Evolutionary conservation across 352 stramenopile species (phyloP).

Genomic region (Globisporangium takayamanum): DNA sequence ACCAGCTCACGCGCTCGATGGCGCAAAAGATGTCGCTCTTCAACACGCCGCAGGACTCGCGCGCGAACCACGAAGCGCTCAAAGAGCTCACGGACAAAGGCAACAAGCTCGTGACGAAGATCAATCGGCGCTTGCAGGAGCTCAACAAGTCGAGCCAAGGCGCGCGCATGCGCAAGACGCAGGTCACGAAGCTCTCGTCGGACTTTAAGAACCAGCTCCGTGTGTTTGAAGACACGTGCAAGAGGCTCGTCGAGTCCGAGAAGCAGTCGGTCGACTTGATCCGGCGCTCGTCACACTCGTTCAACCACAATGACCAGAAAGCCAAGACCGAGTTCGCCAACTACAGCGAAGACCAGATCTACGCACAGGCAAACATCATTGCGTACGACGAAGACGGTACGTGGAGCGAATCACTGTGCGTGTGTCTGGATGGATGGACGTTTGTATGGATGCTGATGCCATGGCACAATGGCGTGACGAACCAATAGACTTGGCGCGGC

Average conservation of each 20-base stretch:
- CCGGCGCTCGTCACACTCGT: conserved; percentile 68
- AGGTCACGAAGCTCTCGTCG: conserved; percentile 74
- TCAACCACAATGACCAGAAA: conserved; percentile 36
- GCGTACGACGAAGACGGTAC: conserved; percentile 83
- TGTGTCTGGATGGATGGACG: not conserved
- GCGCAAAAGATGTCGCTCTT: conserved; percentile 86
- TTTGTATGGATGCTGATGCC: not conserved
- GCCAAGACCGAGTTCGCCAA: conserved; percentile 49
- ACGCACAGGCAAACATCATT: conserved; percentile 78
- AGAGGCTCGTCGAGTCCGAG: conserved; percentile 59
- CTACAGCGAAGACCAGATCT: conserved; percentile 86
- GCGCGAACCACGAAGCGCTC: conserved; percentile 74
- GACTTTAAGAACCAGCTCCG: conserved; percentile 81
- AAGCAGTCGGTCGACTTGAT: conserved; percentile 74
- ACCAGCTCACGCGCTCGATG: conserved; percentile 79
- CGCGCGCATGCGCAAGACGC: conserved; percentile 51
- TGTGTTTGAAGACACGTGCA: conserved; percentile 72
- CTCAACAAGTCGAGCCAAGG: conserved; percentile 56
- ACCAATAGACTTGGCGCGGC: conserved; percentile 57
- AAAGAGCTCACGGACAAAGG: conserved; percentile 80
- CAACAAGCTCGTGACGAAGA: conserved; percentile 74
- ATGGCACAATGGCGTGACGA: not conserved
- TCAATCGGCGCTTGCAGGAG: conserved; percentile 70
- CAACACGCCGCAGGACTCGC: conserved; percentile 76
- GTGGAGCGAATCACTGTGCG: not conserved